phyloP scores from a whole-genome alignment of 768 basidiomycete genomes.

The Lyophyllum decastes region DNA sequence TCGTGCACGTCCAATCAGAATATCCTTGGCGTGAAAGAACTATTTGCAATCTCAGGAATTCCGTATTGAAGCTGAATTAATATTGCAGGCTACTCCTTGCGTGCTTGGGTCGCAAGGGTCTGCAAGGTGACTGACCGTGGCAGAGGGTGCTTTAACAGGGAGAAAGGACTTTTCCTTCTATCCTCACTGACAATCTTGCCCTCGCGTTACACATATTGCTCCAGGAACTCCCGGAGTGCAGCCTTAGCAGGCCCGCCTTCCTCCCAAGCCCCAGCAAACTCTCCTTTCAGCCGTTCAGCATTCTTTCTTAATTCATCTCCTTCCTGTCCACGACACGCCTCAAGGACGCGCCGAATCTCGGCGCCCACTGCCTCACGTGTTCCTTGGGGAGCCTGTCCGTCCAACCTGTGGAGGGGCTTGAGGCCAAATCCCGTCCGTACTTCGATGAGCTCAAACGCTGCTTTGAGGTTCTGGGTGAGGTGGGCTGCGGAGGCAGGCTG shows the following conservation, averaged over 20 bases:
- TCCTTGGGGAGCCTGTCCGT: constrained; percentile 11
- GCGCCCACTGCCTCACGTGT: constrained; percentile 15
- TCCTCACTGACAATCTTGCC: background rate
- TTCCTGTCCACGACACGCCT: constrained; percentile 7
- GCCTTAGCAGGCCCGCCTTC: constrained; percentile 7
- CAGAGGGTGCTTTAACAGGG: no score
- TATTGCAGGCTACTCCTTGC: no score
- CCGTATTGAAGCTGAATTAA: no score
- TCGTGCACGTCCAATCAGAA: no score
- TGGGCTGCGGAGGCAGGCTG: constrained; percentile 20
- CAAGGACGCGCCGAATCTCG: constrained; percentile 14
- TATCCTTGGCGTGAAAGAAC: no score
- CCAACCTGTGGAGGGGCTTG: constrained; percentile 7
- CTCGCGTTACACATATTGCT: background rate
- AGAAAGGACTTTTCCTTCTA: no score
- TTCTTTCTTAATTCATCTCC: constrained; percentile 14
- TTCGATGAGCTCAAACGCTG: constrained; percentile 21
- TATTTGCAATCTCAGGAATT: no score
- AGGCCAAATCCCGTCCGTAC: constrained; percentile 21
- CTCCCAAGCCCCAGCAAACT: constrained; percentile 10
- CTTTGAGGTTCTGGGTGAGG: constrained; percentile 19
- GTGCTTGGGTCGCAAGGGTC: no score
- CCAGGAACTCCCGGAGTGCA: constrained; percentile 2
- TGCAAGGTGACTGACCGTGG: no score
- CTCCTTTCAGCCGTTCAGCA: constrained; percentile 7